Evolutionary conservation across 768 basidiomycete species (phyloP).

Genomic region (Amanita polypyramis): DNA sequence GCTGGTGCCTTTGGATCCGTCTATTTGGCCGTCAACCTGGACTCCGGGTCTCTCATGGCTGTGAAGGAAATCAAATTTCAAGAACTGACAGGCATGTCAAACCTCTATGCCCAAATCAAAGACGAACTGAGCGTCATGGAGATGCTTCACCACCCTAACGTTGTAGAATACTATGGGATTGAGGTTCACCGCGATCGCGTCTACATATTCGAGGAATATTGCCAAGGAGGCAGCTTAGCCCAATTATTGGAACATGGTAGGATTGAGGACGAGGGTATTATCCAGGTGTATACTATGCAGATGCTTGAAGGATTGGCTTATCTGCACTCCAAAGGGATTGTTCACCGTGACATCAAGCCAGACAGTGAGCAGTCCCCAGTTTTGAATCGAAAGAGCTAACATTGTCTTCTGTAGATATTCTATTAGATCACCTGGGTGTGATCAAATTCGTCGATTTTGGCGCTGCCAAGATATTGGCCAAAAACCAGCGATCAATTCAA

Average conservation of each 20-base stretch:
- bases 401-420: constrained; percentile 57
- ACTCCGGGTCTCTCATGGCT: constrained; percentile 93
- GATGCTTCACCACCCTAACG: constrained; percentile 93
- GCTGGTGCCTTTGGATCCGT: constrained; percentile 99
- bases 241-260: constrained; percentile 84
- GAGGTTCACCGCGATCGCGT: constrained; percentile 98
- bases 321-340: constrained; percentile 84
- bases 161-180: constrained; percentile 98
- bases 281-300: constrained; percentile 93
- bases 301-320: constrained; percentile 94
- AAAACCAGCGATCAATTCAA: constrained; percentile 75
- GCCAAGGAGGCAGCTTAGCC: constrained; percentile 90
- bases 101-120: constrained; percentile 83
- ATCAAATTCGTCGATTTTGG: constrained; percentile 98
- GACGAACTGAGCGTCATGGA: constrained; percentile 98
- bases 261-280: constrained; percentile 94
- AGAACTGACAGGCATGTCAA: constrained; percentile 81
- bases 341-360: constrained; percentile 96
- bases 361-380: constrained; percentile 61
- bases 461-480: constrained; percentile 91
- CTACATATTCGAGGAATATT: constrained; percentile 98
- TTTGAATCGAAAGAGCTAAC: background rate
- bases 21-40: constrained; percentile 95
- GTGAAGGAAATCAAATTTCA: constrained; percentile 99
- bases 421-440: constrained; percentile 80